These are phyloP conservation scores for Sclerotinia sclerotiorum DNA, from an alignment of 2,329 filamentous ascomycete species.

Conservation along the genomic window DNA sequence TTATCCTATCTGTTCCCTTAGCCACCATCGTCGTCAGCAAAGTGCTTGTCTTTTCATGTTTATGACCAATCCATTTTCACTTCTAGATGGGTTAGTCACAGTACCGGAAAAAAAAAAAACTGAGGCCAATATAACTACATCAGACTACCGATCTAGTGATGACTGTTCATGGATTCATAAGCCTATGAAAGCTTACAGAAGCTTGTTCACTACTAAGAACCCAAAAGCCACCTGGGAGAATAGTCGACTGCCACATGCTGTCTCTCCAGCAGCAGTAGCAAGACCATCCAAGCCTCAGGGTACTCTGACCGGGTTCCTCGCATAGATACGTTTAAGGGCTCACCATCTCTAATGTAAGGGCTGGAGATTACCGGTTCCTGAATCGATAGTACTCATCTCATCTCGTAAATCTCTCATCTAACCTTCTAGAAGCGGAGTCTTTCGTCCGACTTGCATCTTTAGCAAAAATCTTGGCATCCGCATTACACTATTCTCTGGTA, in stretches of 20 bases:
- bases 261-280: conserved; percentile 14
- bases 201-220: background rate
- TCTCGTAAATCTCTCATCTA: background rate
- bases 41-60: conserved; percentile 5
- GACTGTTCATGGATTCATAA: conserved; percentile 20
- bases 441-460: background rate
- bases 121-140: conserved; percentile 1
- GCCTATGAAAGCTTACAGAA: conserved; percentile 23
- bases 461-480: background rate
- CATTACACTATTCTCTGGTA: background rate
- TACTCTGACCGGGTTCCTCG: background rate
- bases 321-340: background rate
- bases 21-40: background rate
- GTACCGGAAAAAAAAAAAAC: background rate
- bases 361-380: background rate
- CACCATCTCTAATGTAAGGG: background rate
- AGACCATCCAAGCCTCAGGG: background rate
- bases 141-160: conserved; percentile 21
- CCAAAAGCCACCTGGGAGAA: conserved; percentile 25
- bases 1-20: background rate
- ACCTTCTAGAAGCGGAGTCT: conserved; percentile 1
- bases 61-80: background rate
- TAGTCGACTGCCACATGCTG: conserved; percentile 22
- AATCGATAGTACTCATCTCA: background rate
- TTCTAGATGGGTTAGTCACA: background rate